phyloP scores from a whole-genome alignment of 768 basidiomycete species.

The Tylopilus vinaceipallidus region DNA sequence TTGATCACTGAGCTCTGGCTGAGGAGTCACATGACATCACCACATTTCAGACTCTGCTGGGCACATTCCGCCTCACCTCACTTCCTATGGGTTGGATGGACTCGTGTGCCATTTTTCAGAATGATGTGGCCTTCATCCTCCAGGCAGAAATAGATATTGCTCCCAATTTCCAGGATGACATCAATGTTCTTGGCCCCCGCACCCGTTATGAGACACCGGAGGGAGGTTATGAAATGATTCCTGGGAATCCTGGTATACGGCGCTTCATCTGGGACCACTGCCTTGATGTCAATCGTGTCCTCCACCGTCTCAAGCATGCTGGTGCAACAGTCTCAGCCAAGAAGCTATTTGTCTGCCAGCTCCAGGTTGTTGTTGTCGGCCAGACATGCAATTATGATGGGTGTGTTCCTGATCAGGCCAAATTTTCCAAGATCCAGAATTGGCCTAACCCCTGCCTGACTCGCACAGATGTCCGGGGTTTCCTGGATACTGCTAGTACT shows the following conservation, averaged over 20 bases:
- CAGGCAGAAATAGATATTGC: constrained; percentile 36
- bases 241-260: constrained; percentile 9
- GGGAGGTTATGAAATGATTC: constrained; percentile 10
- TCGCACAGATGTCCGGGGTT: constrained; percentile 21
- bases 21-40: constrained; percentile 35
- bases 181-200: constrained; percentile 35
- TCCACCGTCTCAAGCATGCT: constrained; percentile 26
- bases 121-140: constrained; percentile 38
- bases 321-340: constrained; percentile 39
- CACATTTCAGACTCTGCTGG: constrained; percentile 42
- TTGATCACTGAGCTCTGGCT: not conserved
- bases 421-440: constrained; percentile 24
- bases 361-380: too few relatives aligned
- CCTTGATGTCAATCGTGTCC: constrained; percentile 23
- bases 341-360: constrained; percentile 33
- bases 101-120: constrained; percentile 39
- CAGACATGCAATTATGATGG: constrained; percentile 24
- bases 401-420: constrained; percentile 27
- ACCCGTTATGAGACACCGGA: constrained; percentile 31
- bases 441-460: constrained; percentile 33
- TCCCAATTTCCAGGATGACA: constrained; percentile 42
- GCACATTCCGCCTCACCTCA: constrained; percentile 29
- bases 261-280: constrained; percentile 29
- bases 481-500: constrained; percentile 28
- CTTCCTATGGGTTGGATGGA: constrained; percentile 46